Conservation (phyloP, 148 eudicot genomes). For the Vaccinium macrocarpon region DNA sequence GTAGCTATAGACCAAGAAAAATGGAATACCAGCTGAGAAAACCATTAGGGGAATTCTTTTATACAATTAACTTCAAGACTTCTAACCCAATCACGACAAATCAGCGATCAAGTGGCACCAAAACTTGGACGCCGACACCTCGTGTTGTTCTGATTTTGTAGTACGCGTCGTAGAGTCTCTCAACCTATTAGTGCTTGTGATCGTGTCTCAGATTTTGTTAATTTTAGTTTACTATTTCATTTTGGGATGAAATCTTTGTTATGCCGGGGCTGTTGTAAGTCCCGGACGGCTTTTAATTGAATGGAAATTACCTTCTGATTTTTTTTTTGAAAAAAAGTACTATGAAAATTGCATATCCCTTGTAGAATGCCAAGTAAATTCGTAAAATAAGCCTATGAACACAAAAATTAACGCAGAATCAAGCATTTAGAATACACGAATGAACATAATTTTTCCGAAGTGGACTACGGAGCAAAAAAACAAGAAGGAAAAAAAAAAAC, state of each 20-base stretch:
- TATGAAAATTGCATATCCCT: neutral
- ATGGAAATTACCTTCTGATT: too few relatives aligned
- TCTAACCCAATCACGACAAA: neutral
- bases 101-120: neutral
- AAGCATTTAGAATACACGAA: neutral
- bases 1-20: neutral
- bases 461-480: neutral
- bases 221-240: too few relatives aligned
- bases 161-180: too few relatives aligned
- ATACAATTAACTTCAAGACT: neutral
- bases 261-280: too few relatives aligned
- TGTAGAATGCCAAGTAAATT: neutral
- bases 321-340: too few relatives aligned
- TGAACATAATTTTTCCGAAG: neutral
- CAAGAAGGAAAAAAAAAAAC: too few relatives aligned
- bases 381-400: neutral
- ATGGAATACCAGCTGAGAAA: neutral
- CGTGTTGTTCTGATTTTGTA: too few relatives aligned
- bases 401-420: neutral
- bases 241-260: too few relatives aligned
- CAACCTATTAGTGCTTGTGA: too few relatives aligned
- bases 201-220: too few relatives aligned
- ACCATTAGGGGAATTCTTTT: neutral
- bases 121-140: too few relatives aligned
- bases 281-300: too few relatives aligned